Percentiles rank a stretch among this genome's conserved stretches.
phyloP scores from a whole-genome alignment of 2,329 filamentous ascomycete genomes.

The Geosmithia morbida region DNA sequence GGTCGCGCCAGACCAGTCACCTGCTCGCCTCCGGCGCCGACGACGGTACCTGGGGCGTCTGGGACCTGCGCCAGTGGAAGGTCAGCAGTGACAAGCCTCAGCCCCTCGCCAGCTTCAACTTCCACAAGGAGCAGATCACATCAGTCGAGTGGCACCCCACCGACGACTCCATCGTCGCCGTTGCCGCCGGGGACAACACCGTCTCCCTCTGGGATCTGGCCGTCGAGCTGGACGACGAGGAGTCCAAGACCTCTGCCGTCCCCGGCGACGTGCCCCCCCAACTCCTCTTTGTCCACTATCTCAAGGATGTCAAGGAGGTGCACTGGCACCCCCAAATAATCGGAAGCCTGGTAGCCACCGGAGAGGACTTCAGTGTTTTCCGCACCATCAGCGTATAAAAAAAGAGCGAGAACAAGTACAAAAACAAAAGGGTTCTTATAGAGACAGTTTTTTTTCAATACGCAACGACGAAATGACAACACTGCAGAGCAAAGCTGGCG shows the following conservation, averaged over 20 bases:
- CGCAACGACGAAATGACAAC: neutral
- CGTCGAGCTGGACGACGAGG: conserved; percentile 93
- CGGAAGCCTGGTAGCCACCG: conserved; percentile 77
- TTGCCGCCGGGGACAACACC: conserved; percentile 86
- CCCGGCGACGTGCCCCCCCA: conserved; percentile 79
- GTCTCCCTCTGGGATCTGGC: conserved; percentile 94
- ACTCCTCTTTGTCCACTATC: conserved; percentile 91
- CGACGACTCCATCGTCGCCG: conserved; percentile 88
- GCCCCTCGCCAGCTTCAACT: conserved; percentile 84
- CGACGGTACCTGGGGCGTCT: conserved; percentile 87
- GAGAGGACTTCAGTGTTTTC: conserved; percentile 76
- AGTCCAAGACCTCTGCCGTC: conserved; percentile 75
- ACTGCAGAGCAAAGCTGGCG: neutral
- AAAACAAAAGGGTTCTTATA: neutral
- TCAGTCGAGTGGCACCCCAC: conserved; percentile 95
- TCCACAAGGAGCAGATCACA: conserved; percentile 94
- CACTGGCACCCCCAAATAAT: conserved; percentile 98
- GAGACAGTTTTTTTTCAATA: neutral
- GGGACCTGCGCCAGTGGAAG: conserved; percentile 96
- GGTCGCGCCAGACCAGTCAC: conserved; percentile 79
- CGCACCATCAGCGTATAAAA: conserved; percentile 65
- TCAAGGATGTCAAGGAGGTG: conserved; percentile 85
- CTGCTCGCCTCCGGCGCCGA: conserved; percentile 87
- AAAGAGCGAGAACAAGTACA: neutral
- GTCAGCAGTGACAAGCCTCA: conserved; percentile 43